Percentiles rank a stretch among this genome's conserved stretches.
Evolutionary conservation across 805 yeast genomes (phyloP).

Genomic region (Yamadazyma ubonensis): DNA sequence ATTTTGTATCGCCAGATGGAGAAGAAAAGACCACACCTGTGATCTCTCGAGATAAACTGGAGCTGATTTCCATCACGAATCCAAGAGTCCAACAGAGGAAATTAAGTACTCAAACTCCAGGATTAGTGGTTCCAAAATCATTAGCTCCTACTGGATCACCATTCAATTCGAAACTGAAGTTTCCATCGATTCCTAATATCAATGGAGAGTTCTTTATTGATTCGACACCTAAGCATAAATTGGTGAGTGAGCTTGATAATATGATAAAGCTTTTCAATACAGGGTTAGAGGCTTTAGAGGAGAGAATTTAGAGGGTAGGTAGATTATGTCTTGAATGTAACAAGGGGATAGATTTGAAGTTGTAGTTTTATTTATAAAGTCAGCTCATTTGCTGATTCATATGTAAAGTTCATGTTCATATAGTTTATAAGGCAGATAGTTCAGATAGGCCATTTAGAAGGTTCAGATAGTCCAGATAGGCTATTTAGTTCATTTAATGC

Average conservation of each 20-base stretch:
- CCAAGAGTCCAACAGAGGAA: slow-evolving; percentile 14
- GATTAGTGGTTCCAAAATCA: slow-evolving; percentile 4
- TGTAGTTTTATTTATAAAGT: too few relatives aligned
- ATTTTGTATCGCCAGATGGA: slow-evolving; percentile 11
- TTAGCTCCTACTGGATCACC: slow-evolving; percentile 6
- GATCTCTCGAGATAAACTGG: slow-evolving; percentile 16
- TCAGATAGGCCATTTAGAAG: too few relatives aligned
- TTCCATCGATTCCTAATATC: slow-evolving; percentile 38
- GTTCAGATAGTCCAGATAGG: too few relatives aligned
- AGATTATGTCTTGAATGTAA: too few relatives aligned
- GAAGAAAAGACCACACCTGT: slow-evolving; percentile 12
- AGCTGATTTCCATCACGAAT: slow-evolving; percentile 12
- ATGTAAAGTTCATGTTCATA: too few relatives aligned
- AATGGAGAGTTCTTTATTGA: slow-evolving; percentile 40
- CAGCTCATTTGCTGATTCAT: too few relatives aligned
- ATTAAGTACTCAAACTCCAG: slow-evolving; percentile 7
- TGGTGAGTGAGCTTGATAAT: slow-evolving; percentile 36
- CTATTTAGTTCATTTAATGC: too few relatives aligned
- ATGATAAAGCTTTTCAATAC: slow-evolving; percentile 38
- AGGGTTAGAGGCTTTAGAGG: slow-evolving; percentile 43
- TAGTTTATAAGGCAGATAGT: too few relatives aligned
- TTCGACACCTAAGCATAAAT: slow-evolving; percentile 32
- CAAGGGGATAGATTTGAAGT: too few relatives aligned
- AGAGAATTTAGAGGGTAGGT: slow-evolving; percentile 21
- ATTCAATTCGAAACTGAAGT: slow-evolving; percentile 16